Evolutionary conservation across 306 rosid species (phyloP).

Genomic region (Cicer yamashitae): DNA sequence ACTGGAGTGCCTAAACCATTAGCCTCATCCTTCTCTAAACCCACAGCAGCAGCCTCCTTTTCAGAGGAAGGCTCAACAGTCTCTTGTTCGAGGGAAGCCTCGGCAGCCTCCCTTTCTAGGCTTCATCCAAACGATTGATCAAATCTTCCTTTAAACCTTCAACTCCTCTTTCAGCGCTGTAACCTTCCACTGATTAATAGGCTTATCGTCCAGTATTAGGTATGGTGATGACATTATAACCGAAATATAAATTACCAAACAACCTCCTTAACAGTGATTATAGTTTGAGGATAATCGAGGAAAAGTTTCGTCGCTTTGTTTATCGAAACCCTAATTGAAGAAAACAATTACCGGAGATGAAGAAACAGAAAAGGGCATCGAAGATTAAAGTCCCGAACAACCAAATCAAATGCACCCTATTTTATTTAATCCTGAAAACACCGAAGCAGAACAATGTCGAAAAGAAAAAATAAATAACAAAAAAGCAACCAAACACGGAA

Average conservation of each 20-base stretch:
- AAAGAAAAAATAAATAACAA: constrained; percentile 15
- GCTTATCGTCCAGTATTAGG: constrained; percentile 70
- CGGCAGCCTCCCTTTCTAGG: constrained; percentile 54
- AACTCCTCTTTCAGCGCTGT: constrained; percentile 90
- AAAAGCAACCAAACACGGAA: constrained; percentile 6
- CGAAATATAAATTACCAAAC: constrained; percentile 44
- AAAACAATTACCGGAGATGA: constrained; percentile 58
- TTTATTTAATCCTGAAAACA: constrained; percentile 58
- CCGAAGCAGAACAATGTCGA: constrained; percentile 43
- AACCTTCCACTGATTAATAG: constrained; percentile 94
- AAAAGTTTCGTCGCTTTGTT: constrained; percentile 27
- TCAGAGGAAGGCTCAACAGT: constrained; percentile 37
- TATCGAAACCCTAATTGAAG: constrained; percentile 83
- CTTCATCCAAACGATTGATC: constrained; percentile 79
- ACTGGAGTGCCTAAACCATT: constrained; percentile 46
- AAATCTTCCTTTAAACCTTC: constrained; percentile 91
- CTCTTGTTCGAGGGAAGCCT: constrained; percentile 44
- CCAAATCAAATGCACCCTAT: constrained; percentile 32
- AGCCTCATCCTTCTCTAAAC: constrained; percentile 45
- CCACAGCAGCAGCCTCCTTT: constrained; percentile 24
- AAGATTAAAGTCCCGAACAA: constrained; percentile 25
- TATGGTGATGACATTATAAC: constrained; percentile 73
- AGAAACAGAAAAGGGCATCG: constrained; percentile 45
- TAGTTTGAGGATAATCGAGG: constrained; percentile 30
- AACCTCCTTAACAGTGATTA: constrained; percentile 53